These are phyloP conservation scores for Musa schizocarpa DNA, from an alignment of 176 grass and related monocot genomes.

Conservation along the genomic window DNA sequence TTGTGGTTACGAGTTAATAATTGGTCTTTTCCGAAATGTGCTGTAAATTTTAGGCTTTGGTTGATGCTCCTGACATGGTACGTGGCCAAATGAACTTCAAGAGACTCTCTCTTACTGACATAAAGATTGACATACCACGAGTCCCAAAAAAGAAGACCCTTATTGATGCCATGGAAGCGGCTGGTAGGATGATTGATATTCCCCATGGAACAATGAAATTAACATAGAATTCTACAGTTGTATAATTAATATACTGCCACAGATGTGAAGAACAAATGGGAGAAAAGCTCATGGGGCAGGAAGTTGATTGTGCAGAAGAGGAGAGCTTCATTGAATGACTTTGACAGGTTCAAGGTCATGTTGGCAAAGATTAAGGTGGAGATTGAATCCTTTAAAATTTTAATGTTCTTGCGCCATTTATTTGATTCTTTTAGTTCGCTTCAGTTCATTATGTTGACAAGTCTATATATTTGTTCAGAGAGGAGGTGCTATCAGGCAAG, in stretches of 20 bases:
- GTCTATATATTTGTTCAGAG: neutral
- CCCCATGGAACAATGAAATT: neutral
- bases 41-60: slow-evolving; percentile 4
- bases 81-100: slow-evolving; percentile 12
- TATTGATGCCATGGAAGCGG: slow-evolving; percentile 8
- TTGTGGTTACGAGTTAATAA: neutral
- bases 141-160: slow-evolving; percentile 8
- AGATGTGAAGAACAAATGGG: slow-evolving; percentile 42
- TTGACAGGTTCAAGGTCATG: slow-evolving; percentile 42
- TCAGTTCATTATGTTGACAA: neutral
- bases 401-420: neutral
- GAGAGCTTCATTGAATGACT: slow-evolving; percentile 37
- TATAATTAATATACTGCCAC: neutral
- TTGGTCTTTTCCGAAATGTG: neutral
- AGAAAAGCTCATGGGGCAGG: slow-evolving; percentile 37
- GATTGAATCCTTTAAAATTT: neutral
- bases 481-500: neutral
- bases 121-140: slow-evolving; percentile 10
- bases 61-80: slow-evolving; percentile 14
- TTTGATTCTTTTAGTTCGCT: neutral
- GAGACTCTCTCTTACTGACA: slow-evolving; percentile 10
- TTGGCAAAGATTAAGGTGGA: slow-evolving; percentile 34
- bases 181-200: neutral
- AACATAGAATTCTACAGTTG: neutral
- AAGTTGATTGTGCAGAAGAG: slow-evolving; percentile 41